These are phyloP conservation scores for Cinnamomum chago DNA, from an alignment of 164 flowering plant genomes.

Conservation along the genomic window DNA sequence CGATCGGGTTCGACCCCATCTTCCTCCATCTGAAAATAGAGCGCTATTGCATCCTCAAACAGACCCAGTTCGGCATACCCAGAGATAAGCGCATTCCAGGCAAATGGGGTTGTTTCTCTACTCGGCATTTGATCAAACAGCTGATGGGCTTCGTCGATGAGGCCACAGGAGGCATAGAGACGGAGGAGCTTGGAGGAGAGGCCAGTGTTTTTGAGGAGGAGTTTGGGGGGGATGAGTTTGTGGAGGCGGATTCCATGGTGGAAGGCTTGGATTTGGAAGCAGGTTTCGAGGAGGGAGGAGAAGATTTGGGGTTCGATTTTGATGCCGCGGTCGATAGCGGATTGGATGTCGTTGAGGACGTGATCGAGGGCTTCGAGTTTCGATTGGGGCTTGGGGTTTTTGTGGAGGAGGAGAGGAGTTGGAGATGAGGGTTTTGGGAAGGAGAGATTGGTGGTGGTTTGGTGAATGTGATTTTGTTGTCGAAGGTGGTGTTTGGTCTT, in stretches of 20 bases:
- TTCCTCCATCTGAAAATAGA: constrained; percentile 82
- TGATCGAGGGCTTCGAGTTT: constrained; percentile 60
- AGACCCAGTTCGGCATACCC: constrained; percentile 64
- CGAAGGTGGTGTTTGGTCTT: not conserved
- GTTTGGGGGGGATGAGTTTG: constrained; percentile 48
- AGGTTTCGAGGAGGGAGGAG: constrained; percentile 71
- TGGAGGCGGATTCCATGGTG: constrained; percentile 52
- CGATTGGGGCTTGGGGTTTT: constrained; percentile 34
- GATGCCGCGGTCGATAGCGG: constrained; percentile 44
- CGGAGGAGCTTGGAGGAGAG: constrained; percentile 66
- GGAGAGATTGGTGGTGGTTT: not conserved
- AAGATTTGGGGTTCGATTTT: constrained; percentile 45
- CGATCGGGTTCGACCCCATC: constrained; percentile 73
- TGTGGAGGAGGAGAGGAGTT: constrained; percentile 55
- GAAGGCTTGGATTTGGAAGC: constrained; percentile 48
- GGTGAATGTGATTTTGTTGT: constrained; percentile 11
- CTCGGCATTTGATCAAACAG: constrained; percentile 74
- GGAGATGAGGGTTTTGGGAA: constrained; percentile 29
- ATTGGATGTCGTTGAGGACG: constrained; percentile 48
- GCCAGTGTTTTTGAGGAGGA: constrained; percentile 46
- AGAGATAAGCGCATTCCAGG: constrained; percentile 81
- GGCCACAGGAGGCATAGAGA: constrained; percentile 55
- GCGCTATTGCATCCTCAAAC: constrained; percentile 75
- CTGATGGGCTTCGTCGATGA: constrained; percentile 55
- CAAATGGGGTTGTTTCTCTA: constrained; percentile 42